Base-by-base conservation (phyloP, 352 stramenopile species). In the Phytophthora ohioensis region DNA sequence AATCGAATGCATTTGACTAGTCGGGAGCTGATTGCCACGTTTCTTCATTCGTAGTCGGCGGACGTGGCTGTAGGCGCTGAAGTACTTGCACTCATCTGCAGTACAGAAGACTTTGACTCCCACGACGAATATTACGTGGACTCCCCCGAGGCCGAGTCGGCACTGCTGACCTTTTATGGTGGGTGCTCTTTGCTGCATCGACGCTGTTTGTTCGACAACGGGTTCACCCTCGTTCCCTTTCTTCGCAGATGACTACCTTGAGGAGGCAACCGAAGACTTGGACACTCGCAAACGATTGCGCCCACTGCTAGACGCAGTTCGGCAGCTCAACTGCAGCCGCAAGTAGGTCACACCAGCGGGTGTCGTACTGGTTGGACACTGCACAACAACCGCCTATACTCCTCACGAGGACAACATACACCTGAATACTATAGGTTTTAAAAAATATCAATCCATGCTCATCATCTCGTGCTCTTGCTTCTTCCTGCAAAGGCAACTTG, bases 61-160 rank as follows among this genome's bases (percentile, higher is more conserved):
- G 89, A 95, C 15, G 39, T 93, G 1, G 69, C 74, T 8, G 76
- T 91, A 3, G 89, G 84, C 1, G 76, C 81, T 34, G 86, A 96
- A 58, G 79, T 87, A 0, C 77, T 98, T 32, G 76, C 86, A 8
- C 76, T 94, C 13, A 78, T 97, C 27, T 92, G 87, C 69, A 87
- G 76, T 55, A 92, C 89, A 34, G 90, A 27, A 27, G 21, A 27
- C 21, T 27, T 27, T 27, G 21, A 27, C 21, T 27, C 21, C 21
- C 21, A 27, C 21, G 21, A 27, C 21, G 21, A 27, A 27, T 27
- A 27, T 27, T 27, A 27, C 60, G 67, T 93, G 11, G 79, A 90
- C 60, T 92, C 88, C 8, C 69, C 74, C 30, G 81, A 93, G 56
- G 82, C 84, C 0, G 74, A 87, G 38, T 76, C 71, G 4, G 86